Percentiles rank a stretch among this genome's conserved stretches.
These are phyloP conservation scores for Pythium dissimile DNA, from an alignment of 352 stramenopile species.

Conservation along the genomic window DNA sequence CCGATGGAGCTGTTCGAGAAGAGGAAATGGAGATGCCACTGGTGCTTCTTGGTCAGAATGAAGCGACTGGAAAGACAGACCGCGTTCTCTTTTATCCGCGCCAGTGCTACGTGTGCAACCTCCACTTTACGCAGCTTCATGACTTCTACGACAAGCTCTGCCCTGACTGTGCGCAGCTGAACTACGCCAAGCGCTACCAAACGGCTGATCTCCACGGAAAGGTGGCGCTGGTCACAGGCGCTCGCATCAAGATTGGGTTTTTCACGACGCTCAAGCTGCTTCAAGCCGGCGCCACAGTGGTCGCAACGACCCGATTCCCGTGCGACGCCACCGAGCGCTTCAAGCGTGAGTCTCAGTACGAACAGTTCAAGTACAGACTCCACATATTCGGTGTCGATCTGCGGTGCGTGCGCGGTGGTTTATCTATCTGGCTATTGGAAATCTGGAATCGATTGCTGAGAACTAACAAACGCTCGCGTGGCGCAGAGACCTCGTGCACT, in stretches of 20 bases:
- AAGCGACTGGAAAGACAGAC: background rate
- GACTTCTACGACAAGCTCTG: conserved; percentile 96
- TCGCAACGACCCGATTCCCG: conserved; percentile 94
- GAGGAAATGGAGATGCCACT: conserved; percentile 39
- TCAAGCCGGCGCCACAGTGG: conserved; percentile 86
- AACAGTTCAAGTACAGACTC: conserved; percentile 88
- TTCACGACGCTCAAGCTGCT: conserved; percentile 93
- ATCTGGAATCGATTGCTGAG: background rate
- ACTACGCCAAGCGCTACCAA: conserved; percentile 93
- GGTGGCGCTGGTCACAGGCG: conserved; percentile 92
- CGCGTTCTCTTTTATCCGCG: conserved; percentile 52
- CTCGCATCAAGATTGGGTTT: conserved; percentile 95
- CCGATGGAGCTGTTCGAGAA: conserved; percentile 81
- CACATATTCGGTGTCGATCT: conserved; percentile 96
- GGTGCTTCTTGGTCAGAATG: no score
- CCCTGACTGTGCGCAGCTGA: conserved; percentile 87
- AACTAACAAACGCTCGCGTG: background rate
- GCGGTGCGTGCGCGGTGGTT: no score
- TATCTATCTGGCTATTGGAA: background rate
- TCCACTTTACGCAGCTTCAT: conserved; percentile 90
- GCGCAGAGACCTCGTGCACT: conserved; percentile 86
- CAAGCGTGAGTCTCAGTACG: conserved; percentile 88
- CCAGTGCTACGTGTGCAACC: conserved; percentile 96
- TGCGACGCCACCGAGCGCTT: conserved; percentile 89
- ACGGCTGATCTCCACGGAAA: conserved; percentile 80